Percentiles rank a stretch among this genome's conserved stretches.
Evolutionary conservation across 2,329 filamentous ascomycete species (phyloP).

Genomic region (Nigrograna mackinnonii): DNA sequence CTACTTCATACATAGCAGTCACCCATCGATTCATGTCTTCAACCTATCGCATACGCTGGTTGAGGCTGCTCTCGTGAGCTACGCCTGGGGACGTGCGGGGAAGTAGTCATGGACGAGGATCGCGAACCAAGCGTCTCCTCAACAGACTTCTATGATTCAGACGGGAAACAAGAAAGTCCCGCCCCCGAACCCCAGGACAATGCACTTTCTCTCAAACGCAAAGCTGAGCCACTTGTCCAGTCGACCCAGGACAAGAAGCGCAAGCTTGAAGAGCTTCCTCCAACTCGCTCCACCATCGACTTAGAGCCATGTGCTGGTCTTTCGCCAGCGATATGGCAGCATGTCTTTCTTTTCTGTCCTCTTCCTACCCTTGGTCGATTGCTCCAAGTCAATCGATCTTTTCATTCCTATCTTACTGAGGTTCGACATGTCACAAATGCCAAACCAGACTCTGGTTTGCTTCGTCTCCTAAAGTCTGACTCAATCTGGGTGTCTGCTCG

Average conservation of each 20-base stretch:
- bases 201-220: slow-evolving; percentile 34
- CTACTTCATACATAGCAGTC: no score
- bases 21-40: slow-evolving; percentile 36
- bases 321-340: slow-evolving; percentile 70
- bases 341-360: slow-evolving; percentile 68
- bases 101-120: slow-evolving; percentile 36
- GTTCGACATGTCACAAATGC: slow-evolving; percentile 34
- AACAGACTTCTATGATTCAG: slow-evolving; percentile 39
- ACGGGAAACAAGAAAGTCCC: slow-evolving; percentile 20
- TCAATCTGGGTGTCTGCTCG: slow-evolving; percentile 73
- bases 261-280: slow-evolving; percentile 22
- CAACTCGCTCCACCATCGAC: slow-evolving; percentile 12
- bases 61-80: slow-evolving; percentile 34
- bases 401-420: slow-evolving; percentile 55
- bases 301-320: slow-evolving; percentile 44
- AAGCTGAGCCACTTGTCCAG: slow-evolving; percentile 27
- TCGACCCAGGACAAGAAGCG: slow-evolving; percentile 33
- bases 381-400: slow-evolving; percentile 69
- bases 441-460: slow-evolving; percentile 32
- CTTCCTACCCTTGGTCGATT: slow-evolving; percentile 67
- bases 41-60: slow-evolving; percentile 23
- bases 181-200: slow-evolving; percentile 15
- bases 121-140: slow-evolving; percentile 39
- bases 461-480: slow-evolving; percentile 59
- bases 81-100: slow-evolving; percentile 19